These are phyloP conservation scores for Gliomastix tumulicola DNA, from an alignment of 2,329 filamentous ascomycete genomes.

Conservation along the genomic window DNA sequence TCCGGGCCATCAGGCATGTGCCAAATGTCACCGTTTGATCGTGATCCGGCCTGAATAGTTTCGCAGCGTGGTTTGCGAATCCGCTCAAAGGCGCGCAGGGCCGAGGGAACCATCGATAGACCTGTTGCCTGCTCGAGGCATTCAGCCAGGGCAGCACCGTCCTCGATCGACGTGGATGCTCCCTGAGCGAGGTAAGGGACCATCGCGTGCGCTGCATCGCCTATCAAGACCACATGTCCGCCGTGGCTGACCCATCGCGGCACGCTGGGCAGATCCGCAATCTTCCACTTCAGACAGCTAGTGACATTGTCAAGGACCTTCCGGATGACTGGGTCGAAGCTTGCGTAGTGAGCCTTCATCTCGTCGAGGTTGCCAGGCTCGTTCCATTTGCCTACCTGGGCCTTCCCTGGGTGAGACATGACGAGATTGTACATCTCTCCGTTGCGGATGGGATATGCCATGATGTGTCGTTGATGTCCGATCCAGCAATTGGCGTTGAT, in stretches of 20 bases:
- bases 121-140: neutral
- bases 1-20: slow-evolving; percentile 5
- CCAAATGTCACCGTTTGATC: slow-evolving; percentile 3
- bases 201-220: slow-evolving; percentile 15
- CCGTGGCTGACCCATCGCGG: slow-evolving; percentile 1
- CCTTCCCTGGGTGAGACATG: slow-evolving; percentile 4
- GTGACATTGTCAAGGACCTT: slow-evolving; percentile 3
- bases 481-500: slow-evolving; percentile 6
- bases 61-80: slow-evolving; percentile 5
- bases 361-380: slow-evolving; percentile 5
- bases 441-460: slow-evolving; percentile 5
- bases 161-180: slow-evolving; percentile 5
- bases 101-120: neutral
- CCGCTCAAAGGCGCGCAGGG: neutral
- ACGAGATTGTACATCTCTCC: slow-evolving; percentile 5
- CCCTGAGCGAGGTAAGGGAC: slow-evolving; percentile 8
- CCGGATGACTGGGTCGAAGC: slow-evolving; percentile 3
- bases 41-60: slow-evolving; percentile 2
- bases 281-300: slow-evolving; percentile 3
- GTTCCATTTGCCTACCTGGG: slow-evolving; percentile 2
- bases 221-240: slow-evolving; percentile 9
- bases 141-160: slow-evolving; percentile 5
- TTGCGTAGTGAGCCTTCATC: slow-evolving; percentile 2
- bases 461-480: slow-evolving; percentile 3
- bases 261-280: slow-evolving; percentile 3